Conservation (phyloP, 1,139 yeast species). For the Pichia sp. region DNA sequence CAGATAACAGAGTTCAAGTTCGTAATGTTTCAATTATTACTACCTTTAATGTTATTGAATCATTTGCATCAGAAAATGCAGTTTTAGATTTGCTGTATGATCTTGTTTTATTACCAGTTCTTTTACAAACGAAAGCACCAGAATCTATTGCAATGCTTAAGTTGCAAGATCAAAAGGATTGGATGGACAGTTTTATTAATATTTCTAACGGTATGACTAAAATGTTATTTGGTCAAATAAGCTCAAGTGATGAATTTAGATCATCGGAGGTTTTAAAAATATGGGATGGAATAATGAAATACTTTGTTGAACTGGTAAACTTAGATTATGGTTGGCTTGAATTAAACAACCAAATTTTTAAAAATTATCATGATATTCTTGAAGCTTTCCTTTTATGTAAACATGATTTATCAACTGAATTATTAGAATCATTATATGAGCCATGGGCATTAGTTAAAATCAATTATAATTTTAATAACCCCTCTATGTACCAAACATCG, state of each 20-base stretch:
- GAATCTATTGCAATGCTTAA: background rate
- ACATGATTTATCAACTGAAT: constrained; percentile 29
- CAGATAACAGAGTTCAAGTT: constrained; percentile 69
- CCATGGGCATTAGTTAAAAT: constrained; percentile 62
- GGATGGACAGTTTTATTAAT: constrained; percentile 53
- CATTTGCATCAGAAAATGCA: constrained; percentile 57
- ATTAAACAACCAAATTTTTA: constrained; percentile 47
- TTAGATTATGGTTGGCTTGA: constrained; percentile 39
- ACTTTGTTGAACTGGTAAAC: constrained; percentile 36
- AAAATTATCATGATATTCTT: constrained; percentile 45
- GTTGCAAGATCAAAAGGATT: constrained; percentile 32
- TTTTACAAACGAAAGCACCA: constrained; percentile 27
- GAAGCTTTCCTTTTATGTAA: constrained; percentile 25
- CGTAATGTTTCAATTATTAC: constrained; percentile 88
- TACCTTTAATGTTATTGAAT: constrained; percentile 74
- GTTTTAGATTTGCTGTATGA: constrained; percentile 52
- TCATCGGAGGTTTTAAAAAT: constrained; percentile 22
- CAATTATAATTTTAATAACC: constrained; percentile 49
- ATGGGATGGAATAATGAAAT: constrained; percentile 51
- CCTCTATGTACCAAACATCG: constrained; percentile 48
- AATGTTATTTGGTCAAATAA: constrained; percentile 35
- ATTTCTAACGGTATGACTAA: constrained; percentile 55
- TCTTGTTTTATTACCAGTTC: constrained; percentile 42
- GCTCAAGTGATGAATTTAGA: background rate
- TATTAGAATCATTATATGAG: constrained; percentile 42